Base-by-base conservation (phyloP, 1,139 yeast species). In the Yamadazyma triangularis region DNA sequence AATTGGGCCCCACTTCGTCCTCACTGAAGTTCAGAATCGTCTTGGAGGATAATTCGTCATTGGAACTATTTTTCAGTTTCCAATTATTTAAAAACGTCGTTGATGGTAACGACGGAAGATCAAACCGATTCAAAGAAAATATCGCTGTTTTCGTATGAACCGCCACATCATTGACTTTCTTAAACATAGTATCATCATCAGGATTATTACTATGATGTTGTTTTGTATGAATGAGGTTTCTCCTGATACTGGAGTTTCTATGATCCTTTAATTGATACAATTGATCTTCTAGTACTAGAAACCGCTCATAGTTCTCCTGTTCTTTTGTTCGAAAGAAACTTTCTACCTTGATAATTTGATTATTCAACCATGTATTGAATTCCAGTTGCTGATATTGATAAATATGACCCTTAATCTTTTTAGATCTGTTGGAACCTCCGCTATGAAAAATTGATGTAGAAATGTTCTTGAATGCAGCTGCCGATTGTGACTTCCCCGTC, bases 211-310 rank as follows among this genome's bases (percentile, higher is more conserved):
- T 42, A 5, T 41, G 44, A 3, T 41, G 27, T 9, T 33, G 35
- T n/a, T 32, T 16, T 7, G 29, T 15, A 34, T 22, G 8, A 15
- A 26, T 42, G 46, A 13, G 23, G 35, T 34, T 41, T 30, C 32
- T 48, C 35, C 26, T 44, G 37, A 31, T 28, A 9, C 47, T 28
- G 11, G 39, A 37, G 2, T 38, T 29, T 33, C 65, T 67, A 43
- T 82, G 89, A 27, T 76, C 78, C 32, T 76, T 64, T 36, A 85
- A 50, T 39, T 77, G 80, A 39, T 70, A 70, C 27, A 86, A 51
- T 50, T 85, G 95, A 41, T 77, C 84, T 44, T 82, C 84, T 14
- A 86, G 51, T 8, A 80, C 51, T 11, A 77, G 56, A 43, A 73
- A 80, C 38, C 89, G 61, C 34, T 76, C 76, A 28, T 77, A 67